Evolutionary conservation across 805 yeast genomes (phyloP), one percentile per base, ranked within the genome.

Genomic region (Sungouiella thailandica): DNA sequence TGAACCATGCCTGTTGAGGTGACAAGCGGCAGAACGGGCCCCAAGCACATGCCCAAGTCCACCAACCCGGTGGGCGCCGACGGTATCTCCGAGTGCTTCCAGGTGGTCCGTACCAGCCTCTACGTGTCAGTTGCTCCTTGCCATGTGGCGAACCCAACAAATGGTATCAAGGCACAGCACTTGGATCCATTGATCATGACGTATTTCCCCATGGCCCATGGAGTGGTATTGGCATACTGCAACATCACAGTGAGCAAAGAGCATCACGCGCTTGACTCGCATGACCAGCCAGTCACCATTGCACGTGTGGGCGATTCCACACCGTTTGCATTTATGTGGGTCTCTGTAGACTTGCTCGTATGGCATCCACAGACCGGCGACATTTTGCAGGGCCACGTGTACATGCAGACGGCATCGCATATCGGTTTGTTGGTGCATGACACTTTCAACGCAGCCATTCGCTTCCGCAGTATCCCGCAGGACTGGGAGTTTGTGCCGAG

Each of bases 291-390:
- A 5, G 62, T 71, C 17, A 60, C 70, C 20, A 62, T 84, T 20
- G 87, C 89, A 28, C 76, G 76, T 44, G 68, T 90, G 32, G 71
- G 83, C 34, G 78, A 76, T 40, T 89, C 85, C 34, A 77, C 88
- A 15, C 97, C 98, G 16, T 90, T 89, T 56, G 73, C 90, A 18
- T 93, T 83, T 58, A 54, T 83, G 33, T 93, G 98, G 97, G 71
- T 86, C 29, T 64, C 76, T 4, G 94, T 83, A 7, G 93, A 87
- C 34, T 69, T 93, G 30, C 68, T 87, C 36, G 75, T 88, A 31
- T 93, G 98, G 97, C 77, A 74, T 49, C 98, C 99, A 4, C 76
- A 76, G 48, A 67, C 78, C n/a, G 96, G 95, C 4, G 97, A 93
- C 53, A 62, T 71, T 1, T 62, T 93, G 13, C 94, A 89, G 57